phyloP scores from a whole-genome alignment of 2,329 filamentous ascomycete species.

The Nemania diffusa region DNA sequence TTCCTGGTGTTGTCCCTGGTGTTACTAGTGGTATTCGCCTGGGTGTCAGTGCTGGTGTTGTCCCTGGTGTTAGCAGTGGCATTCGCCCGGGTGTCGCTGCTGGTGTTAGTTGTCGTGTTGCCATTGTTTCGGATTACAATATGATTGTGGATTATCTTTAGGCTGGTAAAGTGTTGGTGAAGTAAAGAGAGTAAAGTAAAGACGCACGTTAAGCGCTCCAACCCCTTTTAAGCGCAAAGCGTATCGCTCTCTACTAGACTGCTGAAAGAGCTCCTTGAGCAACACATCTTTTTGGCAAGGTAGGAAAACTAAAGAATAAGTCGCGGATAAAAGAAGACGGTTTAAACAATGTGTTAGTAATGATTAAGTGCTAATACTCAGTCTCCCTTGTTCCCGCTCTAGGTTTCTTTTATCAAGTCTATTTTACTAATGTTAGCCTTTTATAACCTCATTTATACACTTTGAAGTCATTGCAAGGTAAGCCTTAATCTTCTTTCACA shows the following conservation, averaged over 20 bases:
- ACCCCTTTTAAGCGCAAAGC: not conserved
- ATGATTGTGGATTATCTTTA: not conserved
- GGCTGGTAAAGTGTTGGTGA: too few relatives aligned
- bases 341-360: not conserved
- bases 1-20: too few relatives aligned
- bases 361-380: not conserved
- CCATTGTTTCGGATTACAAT: not conserved
- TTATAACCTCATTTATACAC: too few relatives aligned
- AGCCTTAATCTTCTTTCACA: conserved; percentile 1
- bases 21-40: too few relatives aligned
- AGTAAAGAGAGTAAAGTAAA: not conserved
- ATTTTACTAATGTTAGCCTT: not conserved
- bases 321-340: not conserved
- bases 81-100: too few relatives aligned
- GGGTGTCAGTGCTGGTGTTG: too few relatives aligned
- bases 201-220: not conserved
- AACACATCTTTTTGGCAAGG: not conserved
- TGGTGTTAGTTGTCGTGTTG: not conserved
- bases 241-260: not conserved
- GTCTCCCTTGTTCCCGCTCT: not conserved
- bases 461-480: not conserved
- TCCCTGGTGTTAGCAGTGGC: too few relatives aligned
- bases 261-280: not conserved
- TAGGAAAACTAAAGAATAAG: not conserved
- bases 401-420: not conserved